These are phyloP conservation scores for Kuraishia molischiana DNA, from an alignment of 805 yeast species.

Conservation along the genomic window DNA sequence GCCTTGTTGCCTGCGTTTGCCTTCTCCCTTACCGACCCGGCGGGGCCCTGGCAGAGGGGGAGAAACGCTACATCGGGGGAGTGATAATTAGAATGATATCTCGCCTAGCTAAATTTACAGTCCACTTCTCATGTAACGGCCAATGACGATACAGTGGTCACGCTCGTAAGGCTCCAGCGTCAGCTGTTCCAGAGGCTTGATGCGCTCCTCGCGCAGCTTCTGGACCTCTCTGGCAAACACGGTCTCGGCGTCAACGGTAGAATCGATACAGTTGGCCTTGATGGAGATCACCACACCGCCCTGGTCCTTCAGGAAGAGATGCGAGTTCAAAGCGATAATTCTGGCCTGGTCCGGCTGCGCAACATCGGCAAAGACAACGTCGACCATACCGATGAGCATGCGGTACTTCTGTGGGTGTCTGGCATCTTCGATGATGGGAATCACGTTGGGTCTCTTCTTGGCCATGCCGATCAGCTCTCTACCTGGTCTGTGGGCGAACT, in stretches of 20 bases:
- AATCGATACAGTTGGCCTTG: slow-evolving; percentile 99
- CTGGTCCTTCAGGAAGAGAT: slow-evolving; percentile 94
- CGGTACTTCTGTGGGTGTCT: slow-evolving; percentile 99
- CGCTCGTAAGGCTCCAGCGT: slow-evolving; percentile 99
- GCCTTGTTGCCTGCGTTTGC: too few relatives aligned
- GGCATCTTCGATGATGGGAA: slow-evolving; percentile 98
- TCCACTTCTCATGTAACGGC: slow-evolving; percentile 91
- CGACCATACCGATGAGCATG: slow-evolving; percentile 98
- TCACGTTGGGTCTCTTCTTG: slow-evolving; percentile 98
- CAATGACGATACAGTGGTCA: slow-evolving; percentile 98
- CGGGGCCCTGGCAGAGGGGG: too few relatives aligned
- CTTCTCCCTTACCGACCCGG: too few relatives aligned
- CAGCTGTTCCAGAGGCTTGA: slow-evolving; percentile 96
- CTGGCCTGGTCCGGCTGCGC: slow-evolving; percentile 99
- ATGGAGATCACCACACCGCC: slow-evolving; percentile 98
- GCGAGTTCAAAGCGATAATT: slow-evolving; percentile 97
- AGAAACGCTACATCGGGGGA: too few relatives aligned
- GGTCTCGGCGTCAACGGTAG: slow-evolving; percentile 98
- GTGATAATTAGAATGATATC: too few relatives aligned
- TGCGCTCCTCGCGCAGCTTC: slow-evolving; percentile 96
- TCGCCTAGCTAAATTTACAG: too few relatives aligned
- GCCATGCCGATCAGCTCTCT: slow-evolving; percentile 99
- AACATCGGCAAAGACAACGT: slow-evolving; percentile 97
- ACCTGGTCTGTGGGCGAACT: slow-evolving; percentile 99
- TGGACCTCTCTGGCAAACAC: slow-evolving; percentile 99